phyloP scores from a whole-genome alignment of 176 grass and related monocot genomes.

The Triticum timopheevii region DNA sequence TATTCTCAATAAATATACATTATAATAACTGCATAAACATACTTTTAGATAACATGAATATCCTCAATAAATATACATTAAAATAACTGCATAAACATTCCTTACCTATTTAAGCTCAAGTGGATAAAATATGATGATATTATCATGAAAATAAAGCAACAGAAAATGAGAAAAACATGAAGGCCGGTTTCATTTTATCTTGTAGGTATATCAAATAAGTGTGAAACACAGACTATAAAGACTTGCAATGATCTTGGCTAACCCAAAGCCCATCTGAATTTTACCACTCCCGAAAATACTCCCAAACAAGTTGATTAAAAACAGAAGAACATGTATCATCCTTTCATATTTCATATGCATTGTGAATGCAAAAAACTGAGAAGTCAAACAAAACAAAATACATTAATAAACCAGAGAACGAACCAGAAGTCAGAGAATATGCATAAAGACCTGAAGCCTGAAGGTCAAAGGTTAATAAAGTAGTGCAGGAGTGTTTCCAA shows the following conservation, averaged over 20 bases:
- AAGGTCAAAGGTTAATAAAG: conserved; percentile 26
- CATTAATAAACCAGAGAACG: conserved; percentile 1
- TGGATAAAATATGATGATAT: background rate
- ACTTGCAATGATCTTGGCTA: background rate
- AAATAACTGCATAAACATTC: conserved; percentile 6
- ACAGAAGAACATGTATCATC: background rate
- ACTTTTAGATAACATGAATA: background rate
- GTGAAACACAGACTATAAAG: background rate
- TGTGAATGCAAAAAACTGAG: background rate
- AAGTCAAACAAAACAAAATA: conserved; percentile 27
- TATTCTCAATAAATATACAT: background rate
- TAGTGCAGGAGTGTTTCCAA: conserved; percentile 19
- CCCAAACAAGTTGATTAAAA: conserved; percentile 5
- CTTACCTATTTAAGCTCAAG: background rate
- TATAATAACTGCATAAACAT: background rate
- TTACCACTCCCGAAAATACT: background rate
- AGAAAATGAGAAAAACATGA: background rate
- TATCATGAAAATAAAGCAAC: conserved; percentile 5
- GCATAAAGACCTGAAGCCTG: conserved; percentile 28
- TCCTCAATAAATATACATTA: background rate
- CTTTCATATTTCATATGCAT: background rate
- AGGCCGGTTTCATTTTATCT: background rate
- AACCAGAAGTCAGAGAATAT: conserved; percentile 36
- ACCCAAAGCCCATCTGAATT: background rate
- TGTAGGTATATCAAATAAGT: background rate